A percentile compares a stretch with the other conserved stretches of the same genome.
Evolutionary conservation across 2,329 filamentous ascomycete genomes (phyloP).

Genomic region (Truncatella angustata): DNA sequence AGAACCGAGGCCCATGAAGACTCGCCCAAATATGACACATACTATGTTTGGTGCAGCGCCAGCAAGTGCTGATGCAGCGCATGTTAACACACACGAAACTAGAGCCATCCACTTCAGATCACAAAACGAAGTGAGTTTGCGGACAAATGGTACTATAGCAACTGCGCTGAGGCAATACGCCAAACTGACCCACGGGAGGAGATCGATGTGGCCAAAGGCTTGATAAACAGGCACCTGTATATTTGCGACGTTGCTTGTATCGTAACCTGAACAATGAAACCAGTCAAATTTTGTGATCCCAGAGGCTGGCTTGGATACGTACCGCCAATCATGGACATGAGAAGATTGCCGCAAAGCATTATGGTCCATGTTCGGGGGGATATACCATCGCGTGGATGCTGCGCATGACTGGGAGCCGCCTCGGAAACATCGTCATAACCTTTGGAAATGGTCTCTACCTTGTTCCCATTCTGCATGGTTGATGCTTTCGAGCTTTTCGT

Average conservation of each 20-base stretch:
- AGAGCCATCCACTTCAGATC: conserved; percentile 29
- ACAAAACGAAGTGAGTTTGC: conserved; percentile 31
- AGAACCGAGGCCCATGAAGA: conserved; percentile 29
- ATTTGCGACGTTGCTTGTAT: conserved; percentile 47
- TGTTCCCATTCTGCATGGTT: neutral
- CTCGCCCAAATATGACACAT: conserved; percentile 30
- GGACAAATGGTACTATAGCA: conserved; percentile 31
- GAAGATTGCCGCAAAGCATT: neutral
- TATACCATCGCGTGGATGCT: neutral
- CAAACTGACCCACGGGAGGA: conserved; percentile 38
- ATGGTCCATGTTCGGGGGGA: neutral
- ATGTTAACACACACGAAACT: conserved; percentile 23
- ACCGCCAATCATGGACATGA: conserved; percentile 6
- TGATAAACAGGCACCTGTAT: conserved; percentile 58
- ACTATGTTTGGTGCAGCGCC: conserved; percentile 28
- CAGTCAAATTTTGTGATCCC: neutral
- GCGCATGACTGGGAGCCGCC: neutral
- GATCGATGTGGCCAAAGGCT: conserved; percentile 38
- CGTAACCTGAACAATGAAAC: conserved; percentile 31
- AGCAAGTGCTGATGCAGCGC: conserved; percentile 26
- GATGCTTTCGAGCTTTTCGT: neutral
- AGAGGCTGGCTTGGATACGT: neutral
- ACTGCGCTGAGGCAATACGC: conserved; percentile 33
- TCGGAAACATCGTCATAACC: neutral
- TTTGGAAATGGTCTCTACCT: neutral